A percentile compares a stretch with the other conserved stretches of the same genome.
These are phyloP conservation scores for Coemansia sp. DNA, from an alignment of 192 early-diverging fungal genomes.

Conservation along the genomic window DNA sequence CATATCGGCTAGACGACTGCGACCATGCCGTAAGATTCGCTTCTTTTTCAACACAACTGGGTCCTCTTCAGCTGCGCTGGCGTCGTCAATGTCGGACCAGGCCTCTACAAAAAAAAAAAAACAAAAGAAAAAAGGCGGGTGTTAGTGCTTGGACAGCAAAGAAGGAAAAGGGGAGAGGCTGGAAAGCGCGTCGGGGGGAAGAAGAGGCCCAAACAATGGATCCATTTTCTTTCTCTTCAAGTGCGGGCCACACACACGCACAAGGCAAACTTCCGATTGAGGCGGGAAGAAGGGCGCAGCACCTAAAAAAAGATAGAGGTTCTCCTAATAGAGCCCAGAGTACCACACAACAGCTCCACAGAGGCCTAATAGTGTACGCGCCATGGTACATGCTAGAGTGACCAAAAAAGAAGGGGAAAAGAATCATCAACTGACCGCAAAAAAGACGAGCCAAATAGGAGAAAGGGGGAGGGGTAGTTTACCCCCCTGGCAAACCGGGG, in stretches of 20 bases:
- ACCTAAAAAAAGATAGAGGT: not conserved
- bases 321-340: not conserved
- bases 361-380: not conserved
- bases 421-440: not conserved
- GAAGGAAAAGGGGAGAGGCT: not conserved
- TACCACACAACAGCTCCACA: not conserved
- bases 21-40: conserved; percentile 50
- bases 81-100: conserved; percentile 55
- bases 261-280: conserved; percentile 11
- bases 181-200: conserved; percentile 11
- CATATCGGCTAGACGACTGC: conserved; percentile 42
- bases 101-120: conserved; percentile 29
- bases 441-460: not conserved
- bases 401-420: not conserved
- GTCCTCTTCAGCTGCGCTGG: conserved; percentile 38
- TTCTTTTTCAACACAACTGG: conserved; percentile 33
- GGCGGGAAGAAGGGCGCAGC: conserved; percentile 10
- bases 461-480: not conserved
- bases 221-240: conserved; percentile 4
- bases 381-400: not conserved
- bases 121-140: not conserved
- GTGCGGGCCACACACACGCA: conserved; percentile 14
- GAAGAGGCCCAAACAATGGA: not conserved
- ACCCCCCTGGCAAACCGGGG: conserved; percentile 1
- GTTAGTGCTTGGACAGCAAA: conserved; percentile 7